Evolutionary conservation across 176 grass and related monocot species (phyloP), one percentile per base, ranked within the genome.

Genomic region (Oryza coarctata): DNA sequence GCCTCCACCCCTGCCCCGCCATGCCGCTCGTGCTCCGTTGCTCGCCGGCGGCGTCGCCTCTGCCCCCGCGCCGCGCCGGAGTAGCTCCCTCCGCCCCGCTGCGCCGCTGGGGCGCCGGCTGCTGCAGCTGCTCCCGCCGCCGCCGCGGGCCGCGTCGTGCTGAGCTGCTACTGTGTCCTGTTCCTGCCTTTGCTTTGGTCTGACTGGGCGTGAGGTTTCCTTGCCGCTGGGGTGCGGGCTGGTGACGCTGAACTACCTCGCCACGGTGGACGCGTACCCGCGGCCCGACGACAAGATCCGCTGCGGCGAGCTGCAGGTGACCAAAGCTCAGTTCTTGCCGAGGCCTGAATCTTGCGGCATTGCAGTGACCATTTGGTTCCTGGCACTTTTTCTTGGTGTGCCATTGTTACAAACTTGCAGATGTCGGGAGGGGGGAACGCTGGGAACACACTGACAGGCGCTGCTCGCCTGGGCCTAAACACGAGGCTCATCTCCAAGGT

Each of bases 261-360:
- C 83, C 47, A 86, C 80, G 7, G 88, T 86, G 66, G 84, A 86
- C 70, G 73, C 49, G 75, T 90, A 86, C 36, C 88, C 84, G 18
- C 80, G 64, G 68, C 88, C 88, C 49, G 84, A 90, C 84, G 88
- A 87, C 31, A 90, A 90, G 84, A 87, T 90, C 74, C 74, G 88
- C 61, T 83, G 84, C 88, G 65, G 73, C 17, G 81, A 73, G 12
- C 84, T 83, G 75, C 80, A 83, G 84, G 84, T 90, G 3, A 10
- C 20, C 20, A 20, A 33, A 23, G 20, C 50, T 27, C 22, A 14
- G 30, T 9, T 7, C 55, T 40, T 70, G n/a, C n/a, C n/a, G n/a
- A n/a, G n/a, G n/a, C n/a, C n/a, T 27, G 15, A 55, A 68, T 76
- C 18, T 66, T 38, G 71, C 26, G 25, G 43, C 82, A 31, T 32